These are phyloP conservation scores for Colletotrichum horii DNA, from an alignment of 2,329 filamentous ascomycete species.

Conservation along the genomic window DNA sequence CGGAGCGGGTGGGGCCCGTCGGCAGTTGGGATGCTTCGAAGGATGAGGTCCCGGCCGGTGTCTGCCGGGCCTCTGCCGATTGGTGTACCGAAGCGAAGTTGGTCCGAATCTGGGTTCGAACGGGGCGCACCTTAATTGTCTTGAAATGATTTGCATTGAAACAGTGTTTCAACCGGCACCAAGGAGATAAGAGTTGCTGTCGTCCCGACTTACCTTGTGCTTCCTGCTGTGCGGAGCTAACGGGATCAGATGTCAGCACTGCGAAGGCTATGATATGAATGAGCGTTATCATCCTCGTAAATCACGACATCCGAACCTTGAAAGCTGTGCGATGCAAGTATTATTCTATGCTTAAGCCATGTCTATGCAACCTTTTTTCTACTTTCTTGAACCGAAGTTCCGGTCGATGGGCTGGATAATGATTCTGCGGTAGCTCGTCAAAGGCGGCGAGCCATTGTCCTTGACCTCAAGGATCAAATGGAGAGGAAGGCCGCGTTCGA, in stretches of 20 bases:
- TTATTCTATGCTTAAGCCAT: background rate
- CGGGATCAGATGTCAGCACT: background rate
- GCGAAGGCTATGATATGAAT: background rate
- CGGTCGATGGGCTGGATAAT: conserved; percentile 37
- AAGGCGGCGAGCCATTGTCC: conserved; percentile 43
- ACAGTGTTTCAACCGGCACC: background rate
- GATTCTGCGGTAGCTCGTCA: conserved; percentile 54
- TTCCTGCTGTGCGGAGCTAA: background rate
- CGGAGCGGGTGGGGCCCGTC: background rate
- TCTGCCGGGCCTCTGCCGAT: background rate
- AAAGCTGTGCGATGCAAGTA: background rate
- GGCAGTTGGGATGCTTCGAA: background rate
- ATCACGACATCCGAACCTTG: background rate
- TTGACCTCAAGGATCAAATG: conserved; percentile 56
- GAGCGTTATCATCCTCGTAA: background rate
- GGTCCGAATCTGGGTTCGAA: background rate
- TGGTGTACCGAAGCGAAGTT: background rate
- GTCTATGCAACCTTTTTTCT: background rate
- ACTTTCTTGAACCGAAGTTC: conserved; percentile 15
- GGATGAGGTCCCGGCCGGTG: background rate
- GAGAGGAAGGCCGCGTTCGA: conserved; percentile 44
- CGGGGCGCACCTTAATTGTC: background rate
- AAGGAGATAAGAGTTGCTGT: background rate
- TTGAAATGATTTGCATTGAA: background rate
- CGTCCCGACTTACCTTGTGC: background rate